Conservation (phyloP, 129 eudicot species). For the Ambrosia trifida region DNA sequence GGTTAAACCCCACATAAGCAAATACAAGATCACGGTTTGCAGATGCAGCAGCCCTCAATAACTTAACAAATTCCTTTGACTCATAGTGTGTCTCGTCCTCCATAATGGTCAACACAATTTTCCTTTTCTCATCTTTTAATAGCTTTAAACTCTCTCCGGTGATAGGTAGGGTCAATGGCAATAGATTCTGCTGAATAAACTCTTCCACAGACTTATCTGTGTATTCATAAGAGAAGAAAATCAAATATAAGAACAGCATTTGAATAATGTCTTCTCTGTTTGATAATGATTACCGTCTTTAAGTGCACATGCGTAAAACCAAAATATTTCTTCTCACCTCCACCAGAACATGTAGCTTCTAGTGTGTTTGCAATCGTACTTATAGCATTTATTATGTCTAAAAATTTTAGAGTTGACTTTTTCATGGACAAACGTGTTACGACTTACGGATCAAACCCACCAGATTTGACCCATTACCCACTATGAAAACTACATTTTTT, state of each 20-base stretch:
- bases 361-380: background rate
- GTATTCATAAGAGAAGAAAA: constrained; percentile 18
- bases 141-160: constrained; percentile 61
- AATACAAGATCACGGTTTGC: constrained; percentile 91
- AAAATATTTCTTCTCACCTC: too few species aligned
- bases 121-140: constrained; percentile 80
- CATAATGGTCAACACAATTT: constrained; percentile 74
- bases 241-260: background rate
- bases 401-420: background rate
- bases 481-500: background rate
- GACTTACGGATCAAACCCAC: background rate
- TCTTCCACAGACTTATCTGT: constrained; percentile 80
- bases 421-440: background rate
- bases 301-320: too few species aligned
- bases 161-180: constrained; percentile 78
- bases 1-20: constrained; percentile 82
- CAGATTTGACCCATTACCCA: background rate
- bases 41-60: constrained; percentile 90
- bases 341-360: background rate
- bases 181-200: constrained; percentile 71
- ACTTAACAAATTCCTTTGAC: constrained; percentile 60
- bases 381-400: background rate
- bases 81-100: constrained; percentile 59
- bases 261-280: too few species aligned
- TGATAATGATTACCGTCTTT: too few species aligned